These are phyloP conservation scores for Paramarasmius palmivorus DNA, from an alignment of 1,284 basidiomycete genomes.

Conservation along the genomic window DNA sequence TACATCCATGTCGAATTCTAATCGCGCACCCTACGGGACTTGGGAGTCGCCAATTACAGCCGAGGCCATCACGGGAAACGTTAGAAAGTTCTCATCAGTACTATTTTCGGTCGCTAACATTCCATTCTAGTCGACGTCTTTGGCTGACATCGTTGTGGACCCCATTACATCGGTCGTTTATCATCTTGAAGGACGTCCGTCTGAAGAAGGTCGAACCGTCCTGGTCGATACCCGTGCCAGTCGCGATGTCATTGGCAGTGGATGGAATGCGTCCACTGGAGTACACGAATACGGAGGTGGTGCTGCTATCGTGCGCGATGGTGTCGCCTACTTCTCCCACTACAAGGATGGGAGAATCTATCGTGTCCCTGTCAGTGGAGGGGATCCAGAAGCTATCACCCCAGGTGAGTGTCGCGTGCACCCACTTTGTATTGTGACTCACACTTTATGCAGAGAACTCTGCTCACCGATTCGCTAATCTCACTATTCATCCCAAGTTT, in stretches of 20 bases:
- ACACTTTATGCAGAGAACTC: conserved; percentile 38
- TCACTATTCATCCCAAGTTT: conserved; percentile 48
- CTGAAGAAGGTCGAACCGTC: conserved; percentile 58
- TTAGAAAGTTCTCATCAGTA: conserved; percentile 21
- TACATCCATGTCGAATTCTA: no score
- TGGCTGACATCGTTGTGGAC: conserved; percentile 55
- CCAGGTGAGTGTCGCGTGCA: conserved; percentile 44
- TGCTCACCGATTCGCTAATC: conserved; percentile 57
- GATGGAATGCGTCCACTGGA: conserved; percentile 48
- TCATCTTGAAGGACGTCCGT: conserved; percentile 62
- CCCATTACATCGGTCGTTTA: conserved; percentile 50
- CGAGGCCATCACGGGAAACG: conserved; percentile 52
- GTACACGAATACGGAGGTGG: conserved; percentile 67
- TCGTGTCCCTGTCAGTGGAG: conserved; percentile 26
- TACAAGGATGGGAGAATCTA: conserved; percentile 53
- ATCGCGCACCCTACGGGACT: conserved; percentile 60
- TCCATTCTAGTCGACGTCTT: conserved; percentile 2
- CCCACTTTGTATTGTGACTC: neutral
- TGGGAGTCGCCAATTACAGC: conserved; percentile 63
- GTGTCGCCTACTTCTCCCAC: conserved; percentile 58
- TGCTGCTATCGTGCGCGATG: conserved; percentile 48
- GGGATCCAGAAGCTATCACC: conserved; percentile 54
- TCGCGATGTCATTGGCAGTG: conserved; percentile 47
- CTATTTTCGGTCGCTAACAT: conserved; percentile 31
- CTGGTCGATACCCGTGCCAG: conserved; percentile 50